Evolutionary conservation across 2,329 filamentous ascomycete species (phyloP), one percentile per base, ranked within the genome.

Genomic region (Monilinia fructicola): DNA sequence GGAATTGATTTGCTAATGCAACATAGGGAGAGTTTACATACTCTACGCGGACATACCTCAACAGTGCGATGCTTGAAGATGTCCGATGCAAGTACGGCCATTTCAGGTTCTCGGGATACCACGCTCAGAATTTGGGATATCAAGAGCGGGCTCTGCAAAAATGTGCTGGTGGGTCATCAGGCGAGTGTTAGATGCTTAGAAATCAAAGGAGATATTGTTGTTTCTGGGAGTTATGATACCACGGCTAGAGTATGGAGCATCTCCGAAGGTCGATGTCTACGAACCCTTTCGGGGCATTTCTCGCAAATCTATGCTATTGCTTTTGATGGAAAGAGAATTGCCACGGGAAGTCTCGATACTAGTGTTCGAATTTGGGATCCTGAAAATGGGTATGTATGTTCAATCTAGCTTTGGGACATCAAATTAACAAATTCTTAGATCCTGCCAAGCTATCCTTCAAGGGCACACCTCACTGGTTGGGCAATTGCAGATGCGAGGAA

Each of bases 261-360:
- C 63, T 96, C 92, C 2, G 92, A 97, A 79, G 95, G 95, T 40
- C 88, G 92, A 69, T 99, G 95, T 77, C 81, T 98, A 65, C 89
- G 94, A 72, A 97, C 93, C 0, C 83, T 99, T 50, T 89, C 90
- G 54, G 95, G 95, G 0, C 95, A 99, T 78, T 99, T 97, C 79
- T 98, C 94, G 76, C 95, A 99, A 77, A 99, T 99, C 67, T 99
- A 99, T 77, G 95, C 95, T 26, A 96, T 99, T 76, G 95, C 95
- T 1, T 99, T 98, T 78, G 95, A 99, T 76, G 95, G 95, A 50
- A 89, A 89, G 72, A 87, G 93, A 70, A 93, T 99, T 67, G 94
- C 96, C 46, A 99, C 95, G 12, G 95, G 95, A 62, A 97, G 93
- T 78, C 81, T 99, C 69, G 95, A 99, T 78, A 99, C 95, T 4